Percentiles rank a stretch among this genome's conserved stretches.
phyloP scores from a whole-genome alignment of 1,284 basidiomycete species.

The Tausonia pullulans region DNA sequence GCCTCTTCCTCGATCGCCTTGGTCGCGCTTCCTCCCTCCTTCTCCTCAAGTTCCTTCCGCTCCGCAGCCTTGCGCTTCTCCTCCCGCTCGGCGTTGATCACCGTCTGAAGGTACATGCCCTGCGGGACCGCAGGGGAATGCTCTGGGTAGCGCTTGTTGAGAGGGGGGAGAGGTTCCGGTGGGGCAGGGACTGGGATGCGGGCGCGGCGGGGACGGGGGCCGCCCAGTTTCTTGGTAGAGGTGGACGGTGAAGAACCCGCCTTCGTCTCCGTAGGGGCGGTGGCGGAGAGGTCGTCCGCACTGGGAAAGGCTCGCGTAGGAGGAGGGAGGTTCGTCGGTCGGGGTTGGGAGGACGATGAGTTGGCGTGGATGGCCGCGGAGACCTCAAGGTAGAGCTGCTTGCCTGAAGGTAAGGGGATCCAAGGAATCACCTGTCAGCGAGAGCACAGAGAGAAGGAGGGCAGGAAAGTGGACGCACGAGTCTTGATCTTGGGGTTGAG shows the following conservation, averaged over 20 bases:
- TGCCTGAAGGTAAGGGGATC: background rate
- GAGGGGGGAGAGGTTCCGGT: constrained; percentile 5
- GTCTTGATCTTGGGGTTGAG: constrained; percentile 9
- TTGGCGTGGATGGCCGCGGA: constrained; percentile 2
- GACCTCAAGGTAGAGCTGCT: constrained; percentile 16
- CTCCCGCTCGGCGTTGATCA: constrained; percentile 3
- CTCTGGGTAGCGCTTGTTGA: constrained; percentile 4
- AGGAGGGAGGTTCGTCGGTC: background rate
- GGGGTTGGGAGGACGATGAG: background rate
- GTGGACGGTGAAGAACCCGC: background rate
- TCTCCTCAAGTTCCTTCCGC: background rate
- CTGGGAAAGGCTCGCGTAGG: background rate
- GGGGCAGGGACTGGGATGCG: background rate
- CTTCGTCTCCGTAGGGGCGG: background rate
- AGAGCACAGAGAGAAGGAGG: background rate
- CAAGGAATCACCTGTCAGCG: background rate
- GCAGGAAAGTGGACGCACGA: background rate
- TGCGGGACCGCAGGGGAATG: constrained; percentile 5
- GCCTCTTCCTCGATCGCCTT: constrained; percentile 1
- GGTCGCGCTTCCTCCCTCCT: background rate
- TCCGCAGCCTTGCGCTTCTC: background rate
- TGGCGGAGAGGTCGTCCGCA: background rate
- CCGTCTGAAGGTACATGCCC: background rate
- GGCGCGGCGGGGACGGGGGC: background rate
- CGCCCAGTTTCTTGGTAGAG: background rate